Evolutionary conservation across 495 filamentous ascomycete genomes (phyloP).

Genomic region (Hyaloscypha finlandica): DNA sequence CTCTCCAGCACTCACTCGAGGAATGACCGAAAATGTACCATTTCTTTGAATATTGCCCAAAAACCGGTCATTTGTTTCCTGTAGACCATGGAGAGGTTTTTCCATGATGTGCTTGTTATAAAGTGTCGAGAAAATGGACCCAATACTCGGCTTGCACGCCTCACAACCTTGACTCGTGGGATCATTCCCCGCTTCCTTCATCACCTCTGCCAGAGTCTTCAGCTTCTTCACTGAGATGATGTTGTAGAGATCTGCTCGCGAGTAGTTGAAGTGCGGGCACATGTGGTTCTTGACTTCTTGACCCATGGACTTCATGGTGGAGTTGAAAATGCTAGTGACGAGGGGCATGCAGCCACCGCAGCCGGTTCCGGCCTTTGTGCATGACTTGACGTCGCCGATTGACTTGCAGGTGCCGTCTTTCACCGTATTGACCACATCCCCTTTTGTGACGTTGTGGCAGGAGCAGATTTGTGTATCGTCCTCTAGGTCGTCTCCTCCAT

Average conservation of each 20-base stretch:
- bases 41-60: slow-evolving; percentile 95
- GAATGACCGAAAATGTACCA: slow-evolving; percentile 90
- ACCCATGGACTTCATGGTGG: slow-evolving; percentile 86
- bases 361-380: slow-evolving; percentile 93
- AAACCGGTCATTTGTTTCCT: slow-evolving; percentile 93
- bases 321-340: slow-evolving; percentile 91
- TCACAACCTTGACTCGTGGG: slow-evolving; percentile 83
- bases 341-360: slow-evolving; percentile 95
- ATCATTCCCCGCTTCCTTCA: slow-evolving; percentile 79
- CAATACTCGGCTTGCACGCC: slow-evolving; percentile 85
- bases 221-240: slow-evolving; percentile 84
- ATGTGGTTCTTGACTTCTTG: slow-evolving; percentile 88
- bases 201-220: slow-evolving; percentile 75
- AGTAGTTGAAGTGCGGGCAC: slow-evolving; percentile 86
- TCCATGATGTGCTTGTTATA: slow-evolving; percentile 90
- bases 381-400: slow-evolving; percentile 85
- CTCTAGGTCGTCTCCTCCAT: slow-evolving; percentile 58
- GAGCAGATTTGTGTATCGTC: slow-evolving; percentile 93
- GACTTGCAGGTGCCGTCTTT: slow-evolving; percentile 81
- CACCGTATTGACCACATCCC: slow-evolving; percentile 71
- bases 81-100: slow-evolving; percentile 71
- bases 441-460: slow-evolving; percentile 94
- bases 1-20: slow-evolving; percentile 83
- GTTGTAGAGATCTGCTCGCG: slow-evolving; percentile 87
- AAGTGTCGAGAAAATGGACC: slow-evolving; percentile 79